phyloP scores from a whole-genome alignment of 2,329 filamentous ascomycete genomes.

The Alternaria conjuncta region DNA sequence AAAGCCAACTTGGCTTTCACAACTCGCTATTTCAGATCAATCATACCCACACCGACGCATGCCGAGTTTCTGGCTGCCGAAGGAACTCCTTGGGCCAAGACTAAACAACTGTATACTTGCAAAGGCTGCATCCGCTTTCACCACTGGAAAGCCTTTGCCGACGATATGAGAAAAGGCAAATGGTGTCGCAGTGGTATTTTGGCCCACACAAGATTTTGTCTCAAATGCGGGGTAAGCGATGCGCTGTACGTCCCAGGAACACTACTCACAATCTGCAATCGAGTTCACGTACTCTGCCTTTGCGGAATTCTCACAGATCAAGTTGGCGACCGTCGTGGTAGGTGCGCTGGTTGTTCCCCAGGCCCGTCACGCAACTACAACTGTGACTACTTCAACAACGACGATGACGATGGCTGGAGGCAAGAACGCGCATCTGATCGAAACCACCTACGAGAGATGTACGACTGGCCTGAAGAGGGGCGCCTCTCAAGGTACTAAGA shows the following conservation, averaged over 20 bases:
- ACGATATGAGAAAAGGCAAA: conserved; percentile 41
- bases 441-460: conserved; percentile 23
- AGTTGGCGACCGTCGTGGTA: conserved; percentile 10
- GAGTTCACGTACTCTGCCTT: conserved; percentile 23
- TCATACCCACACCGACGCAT: conserved; percentile 26
- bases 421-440: conserved; percentile 13
- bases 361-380: neutral
- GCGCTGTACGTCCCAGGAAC: conserved; percentile 28
- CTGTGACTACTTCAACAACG: conserved; percentile 5
- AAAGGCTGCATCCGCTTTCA: conserved; percentile 28
- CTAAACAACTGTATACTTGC: conserved; percentile 30
- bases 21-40: conserved; percentile 25
- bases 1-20: conserved; percentile 21
- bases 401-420: conserved; percentile 22
- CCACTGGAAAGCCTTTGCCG: conserved; percentile 29
- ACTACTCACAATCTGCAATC: conserved; percentile 27
- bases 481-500: conserved; percentile 1
- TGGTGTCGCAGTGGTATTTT: conserved; percentile 27
- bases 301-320: conserved; percentile 30
- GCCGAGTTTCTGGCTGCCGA: conserved; percentile 31
- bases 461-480: conserved; percentile 22
- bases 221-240: conserved; percentile 32
- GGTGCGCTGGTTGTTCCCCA: conserved; percentile 22
- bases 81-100: conserved; percentile 23
- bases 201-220: conserved; percentile 34